Base-by-base conservation (phyloP, 176 grass and related monocot species). In the Typha latifolia region DNA sequence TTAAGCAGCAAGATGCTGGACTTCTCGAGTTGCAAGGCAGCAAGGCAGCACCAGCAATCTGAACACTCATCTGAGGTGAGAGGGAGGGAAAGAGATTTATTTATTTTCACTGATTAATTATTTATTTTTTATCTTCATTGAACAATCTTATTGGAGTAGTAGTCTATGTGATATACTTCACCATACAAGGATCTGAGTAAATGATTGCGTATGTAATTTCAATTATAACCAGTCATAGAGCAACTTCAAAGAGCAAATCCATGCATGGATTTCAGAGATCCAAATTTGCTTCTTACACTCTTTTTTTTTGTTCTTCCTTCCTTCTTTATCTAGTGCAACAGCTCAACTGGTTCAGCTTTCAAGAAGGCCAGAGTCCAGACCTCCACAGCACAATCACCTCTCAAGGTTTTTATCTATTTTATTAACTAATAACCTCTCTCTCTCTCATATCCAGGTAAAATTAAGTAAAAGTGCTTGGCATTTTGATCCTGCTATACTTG, bases 291-390 rank as follows among this genome's bases (percentile, higher is more conserved):
- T 20, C 6, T 47, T 24, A 53, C 72, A 26, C 51, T 8, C 48
- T 56, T 49, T 32, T 47, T 66, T 15, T 32, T 66, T 18, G 12
- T 5, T 64, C 22, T 7, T n/a, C n/a, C 22, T 78, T 69, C 72
- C 24, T 15, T 59, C 16, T 80, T 69, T 66, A 3, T 61, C 12
- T 62, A 85, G 95, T 75, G 84, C 69, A 82, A 87, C 52, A 84
- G 81, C 76, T 86, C 77, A 83, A 89, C 79, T 79, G 86, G 86
- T 82, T 61, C 81, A 85, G 71, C 76, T 79, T 99, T 90, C 75
- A 99, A 94, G 89, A 99, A 94, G 86, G 89, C 95, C 53, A 90
- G 86, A 81, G 73, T 85, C 69, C 89, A 99, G 83, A 80, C 81
- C 69, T 69, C 80, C 26, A 77, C 79, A 61, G 65, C 71, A 67